Evolutionary conservation across 805 yeast genomes (phyloP).

Genomic region (Candida taoyuanica): DNA sequence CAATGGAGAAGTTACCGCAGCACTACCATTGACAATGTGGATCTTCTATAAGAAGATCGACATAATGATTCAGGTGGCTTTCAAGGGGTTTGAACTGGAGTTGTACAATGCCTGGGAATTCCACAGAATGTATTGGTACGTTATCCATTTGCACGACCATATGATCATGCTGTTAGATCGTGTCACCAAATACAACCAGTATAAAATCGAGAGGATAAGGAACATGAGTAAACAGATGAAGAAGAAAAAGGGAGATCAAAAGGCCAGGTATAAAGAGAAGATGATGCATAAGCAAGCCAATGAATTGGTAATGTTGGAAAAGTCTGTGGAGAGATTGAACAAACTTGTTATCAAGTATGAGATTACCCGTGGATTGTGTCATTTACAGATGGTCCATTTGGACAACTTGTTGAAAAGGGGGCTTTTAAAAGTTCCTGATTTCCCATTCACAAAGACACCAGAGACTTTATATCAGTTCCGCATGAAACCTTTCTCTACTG

Average conservation of each 20-base stretch:
- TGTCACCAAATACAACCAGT: slow-evolving; percentile 28
- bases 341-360: slow-evolving; percentile 13
- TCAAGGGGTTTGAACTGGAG: slow-evolving; percentile 73
- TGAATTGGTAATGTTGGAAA: slow-evolving; percentile 34
- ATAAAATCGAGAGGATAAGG: slow-evolving; percentile 32
- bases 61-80: slow-evolving; percentile 66
- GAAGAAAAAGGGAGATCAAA: slow-evolving; percentile 50
- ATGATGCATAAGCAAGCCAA: slow-evolving; percentile 29
- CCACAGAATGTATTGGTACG: slow-evolving; percentile 64
- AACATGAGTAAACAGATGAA: slow-evolving; percentile 36
- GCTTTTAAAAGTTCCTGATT: slow-evolving; percentile 24
- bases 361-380: slow-evolving; percentile 27
- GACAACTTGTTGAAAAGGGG: slow-evolving; percentile 25
- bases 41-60: slow-evolving; percentile 60
- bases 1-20: slow-evolving; percentile 29
- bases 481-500: slow-evolving; percentile 73
- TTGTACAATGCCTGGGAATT: slow-evolving; percentile 69
- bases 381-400: slow-evolving; percentile 32
- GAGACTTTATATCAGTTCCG: slow-evolving; percentile 48
- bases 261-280: slow-evolving; percentile 35
- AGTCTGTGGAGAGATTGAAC: slow-evolving; percentile 1
- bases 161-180: slow-evolving; percentile 37
- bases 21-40: slow-evolving; percentile 69
- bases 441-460: slow-evolving; percentile 26
- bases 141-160: slow-evolving; percentile 48